Base-by-base conservation (phyloP, 768 basidiomycete species). In the Zangia roseola region DNA sequence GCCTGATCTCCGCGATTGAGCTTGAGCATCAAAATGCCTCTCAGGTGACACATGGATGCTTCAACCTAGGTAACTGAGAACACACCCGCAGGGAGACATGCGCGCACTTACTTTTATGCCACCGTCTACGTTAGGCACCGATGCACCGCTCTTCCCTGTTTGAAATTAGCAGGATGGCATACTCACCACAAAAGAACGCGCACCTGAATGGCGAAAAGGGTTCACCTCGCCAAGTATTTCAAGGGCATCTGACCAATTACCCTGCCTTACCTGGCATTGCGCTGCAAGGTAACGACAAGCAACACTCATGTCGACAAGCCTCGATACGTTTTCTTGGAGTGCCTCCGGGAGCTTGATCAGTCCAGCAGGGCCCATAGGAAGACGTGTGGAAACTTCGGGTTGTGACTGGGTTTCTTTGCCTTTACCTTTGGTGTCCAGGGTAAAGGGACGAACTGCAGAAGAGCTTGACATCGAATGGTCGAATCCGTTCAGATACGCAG, bases 281-380 rank as follows among this genome's bases (percentile, higher is more conserved):
- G 95, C 97, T 16, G 93, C 94, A 19, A 99, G 82, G 72, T 98
- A 98, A 36, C 97, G 81, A 65, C 97, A 98, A 6, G 93, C 91
- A 30, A 98, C 81, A 60, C 91, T 94, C 82, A 93, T 88, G 70
- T 97, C 92, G 3, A 95, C 91, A 24, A 97, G 74, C 43, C 88
- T 79, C 39, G 85, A 86, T 19, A 87, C 80, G 14, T 74, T 78
- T 40, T 82, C 81, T 50, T 83, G 82, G 58, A 80, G 72, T 30
- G 83, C 75, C 33, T 82, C 79, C 2, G 84, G 78, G 25, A 88
- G 74, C 51, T 88, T 83, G 34, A 88, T 77, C 71, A 88, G 77
- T 16, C 82, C 86, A 8, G 79, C 81, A 3, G 85, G 80, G 12
- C 85, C 87, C 69, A 86, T 78, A 6, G 88, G 88, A 9, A 91